Base-by-base conservation (phyloP, 2,329 filamentous ascomycete species). In the Sporothrix globosa region DNA sequence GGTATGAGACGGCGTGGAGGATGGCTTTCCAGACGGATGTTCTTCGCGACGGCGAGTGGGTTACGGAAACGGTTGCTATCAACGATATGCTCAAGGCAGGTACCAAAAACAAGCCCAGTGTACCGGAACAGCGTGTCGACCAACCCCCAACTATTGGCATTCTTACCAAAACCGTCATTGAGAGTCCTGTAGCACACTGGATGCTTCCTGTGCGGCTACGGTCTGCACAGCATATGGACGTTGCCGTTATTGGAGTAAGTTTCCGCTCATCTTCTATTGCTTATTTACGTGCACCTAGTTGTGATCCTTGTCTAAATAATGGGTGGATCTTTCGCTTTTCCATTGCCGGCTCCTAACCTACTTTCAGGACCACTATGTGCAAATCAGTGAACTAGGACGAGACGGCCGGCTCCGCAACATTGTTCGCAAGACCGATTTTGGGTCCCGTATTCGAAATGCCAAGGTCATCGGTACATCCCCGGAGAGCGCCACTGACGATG, bases 171-270 rank as follows among this genome's bases (percentile, higher is more conserved):
- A 97, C 94, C 0, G 78, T 97, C 41, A 83, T 95, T 67, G 86
- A 89, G 68, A 96, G 92, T 73, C 91, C 94, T 1, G 83, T 91
- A 48, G 86, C 91, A 70, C 90, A 90, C 76, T 91, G 87, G 83
- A 90, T 97, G 56, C 82, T 97, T 17, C 92, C 93, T 14, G 92
- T 90, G n/a, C 88, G 90, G 72, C 83, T 98, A 71, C 87, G 94
- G 71, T 89, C 89, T 69, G 83, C 84, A 67, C 80, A 84, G 56
- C 84, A 89, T 72, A 93, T 96, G 75, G 94, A 98, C 81, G 88
- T 97, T 73, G 90, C 94, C 50, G 93, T 97, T 75, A 86, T 99
- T 70, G 92, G 93, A 69, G 89, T 91, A 83, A 80, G 88, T 85
- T 46, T 14, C 21, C 5, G 14, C 4, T 19, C 58, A 9, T 7